Base-by-base conservation (phyloP, 1,139 yeast species). In the Kurtzmaniella quercitrusa region DNA sequence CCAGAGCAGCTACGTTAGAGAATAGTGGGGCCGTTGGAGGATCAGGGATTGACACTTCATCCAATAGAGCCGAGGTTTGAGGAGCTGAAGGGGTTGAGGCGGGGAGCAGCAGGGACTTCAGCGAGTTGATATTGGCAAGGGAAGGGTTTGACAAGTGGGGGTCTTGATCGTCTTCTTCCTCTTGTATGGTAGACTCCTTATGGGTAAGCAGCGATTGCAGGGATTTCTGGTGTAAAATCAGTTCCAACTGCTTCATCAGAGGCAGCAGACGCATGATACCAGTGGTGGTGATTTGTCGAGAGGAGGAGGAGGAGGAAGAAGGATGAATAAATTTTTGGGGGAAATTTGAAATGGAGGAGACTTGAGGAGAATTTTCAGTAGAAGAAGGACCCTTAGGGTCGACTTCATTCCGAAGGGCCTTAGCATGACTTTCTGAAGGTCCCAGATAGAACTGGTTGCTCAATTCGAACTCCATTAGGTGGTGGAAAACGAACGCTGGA, bases 211-310 rank as follows among this genome's bases (percentile, higher is more conserved):
- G 38, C 2, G 38, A 19, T n/a, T 2, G 19, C 38, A 36, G 38
- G 9, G 38, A 19, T 21, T 36, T 36, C 25, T 36, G 29, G 15
- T 21, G 25, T 6, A 36, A 21, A 10, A 36, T 36, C 25, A 21
- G 25, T 14, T 36, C 38, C 16, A 36, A 19, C 25, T 36, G 38
- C 27, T 36, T 36, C 38, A 36, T 36, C 38, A 36, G 38, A n/a
- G 38, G 38, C 38, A 36, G 38, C 38, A 36, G 38, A 18, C 21
- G 19, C 27, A 36, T 36, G 38, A 21, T 21, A n/a, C n/a, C n/a
- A 8, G 15, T 16, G 11, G 38, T 36, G 37, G 37, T 34, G 37
- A 17, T 34, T 11, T 11, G 23, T 11, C 21, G 23, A 17, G 37
- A 34, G 21, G 14, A 11, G 5, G 12, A 4, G 12, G 17, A 17